A percentile compares a stretch with the other conserved stretches of the same genome.
phyloP scores from a whole-genome alignment of 2,329 filamentous ascomycete species.

The Aaosphaeria pasadenensis region DNA sequence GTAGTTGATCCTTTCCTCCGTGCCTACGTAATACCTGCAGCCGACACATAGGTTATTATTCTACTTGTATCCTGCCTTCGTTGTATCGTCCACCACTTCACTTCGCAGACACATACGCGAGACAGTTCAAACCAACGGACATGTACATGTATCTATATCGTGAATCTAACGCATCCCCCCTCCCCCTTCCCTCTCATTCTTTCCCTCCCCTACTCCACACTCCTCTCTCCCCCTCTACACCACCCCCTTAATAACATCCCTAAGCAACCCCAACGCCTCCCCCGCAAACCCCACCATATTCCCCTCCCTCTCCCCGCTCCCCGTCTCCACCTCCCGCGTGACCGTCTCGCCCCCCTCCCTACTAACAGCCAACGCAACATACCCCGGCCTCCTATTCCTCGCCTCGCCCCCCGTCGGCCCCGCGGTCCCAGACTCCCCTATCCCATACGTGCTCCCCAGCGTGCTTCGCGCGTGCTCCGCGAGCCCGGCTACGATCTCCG shows the following conservation, averaged over 20 bases:
- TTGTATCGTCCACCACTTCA: no score
- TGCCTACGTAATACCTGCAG: no score
- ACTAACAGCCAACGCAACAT: slow-evolving; percentile 62
- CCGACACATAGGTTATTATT: no score
- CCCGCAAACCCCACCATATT: slow-evolving; percentile 65
- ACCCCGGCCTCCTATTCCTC: slow-evolving; percentile 58
- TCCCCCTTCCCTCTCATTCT: no score
- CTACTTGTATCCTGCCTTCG: no score
- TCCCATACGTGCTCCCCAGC: slow-evolving; percentile 55
- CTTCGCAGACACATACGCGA: no score
- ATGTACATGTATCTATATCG: no score
- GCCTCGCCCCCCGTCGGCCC: slow-evolving; percentile 58
- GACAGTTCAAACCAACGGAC: no score
- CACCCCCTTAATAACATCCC: slow-evolving; percentile 51
- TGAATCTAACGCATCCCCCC: no score
- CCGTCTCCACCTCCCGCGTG: slow-evolving; percentile 57
- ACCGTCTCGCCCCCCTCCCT: slow-evolving; percentile 48
- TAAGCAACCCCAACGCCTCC: slow-evolving; percentile 55
- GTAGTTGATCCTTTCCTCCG: no score
- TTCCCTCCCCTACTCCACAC: no score
- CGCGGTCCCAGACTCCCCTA: slow-evolving; percentile 62
- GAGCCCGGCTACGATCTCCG: slow-evolving; percentile 55
- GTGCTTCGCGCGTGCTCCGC: slow-evolving; percentile 57
- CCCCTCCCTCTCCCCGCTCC: slow-evolving; percentile 52
- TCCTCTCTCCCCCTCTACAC: no score